Evolutionary conservation across 2,329 filamentous ascomycete genomes (phyloP).

Genomic region (Colletotrichum coccodes): DNA sequence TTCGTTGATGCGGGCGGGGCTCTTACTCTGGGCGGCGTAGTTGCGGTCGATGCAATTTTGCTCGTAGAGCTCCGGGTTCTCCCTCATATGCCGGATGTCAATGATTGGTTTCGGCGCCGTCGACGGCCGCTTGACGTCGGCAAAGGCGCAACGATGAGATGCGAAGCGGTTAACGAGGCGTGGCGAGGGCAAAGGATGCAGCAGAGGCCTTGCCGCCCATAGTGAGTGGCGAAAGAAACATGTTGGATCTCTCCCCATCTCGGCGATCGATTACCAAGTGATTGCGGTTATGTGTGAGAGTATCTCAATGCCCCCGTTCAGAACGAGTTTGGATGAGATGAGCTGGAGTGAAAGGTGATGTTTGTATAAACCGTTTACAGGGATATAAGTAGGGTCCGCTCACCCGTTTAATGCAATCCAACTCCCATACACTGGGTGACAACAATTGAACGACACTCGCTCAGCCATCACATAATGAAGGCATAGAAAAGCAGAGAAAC

Average conservation of each 20-base stretch:
- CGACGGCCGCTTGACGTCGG: slow-evolving; percentile 62
- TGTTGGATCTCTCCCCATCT: slow-evolving; percentile 15
- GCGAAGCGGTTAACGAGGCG: background rate
- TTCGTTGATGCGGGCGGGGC: slow-evolving; percentile 65
- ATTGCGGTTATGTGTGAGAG: background rate
- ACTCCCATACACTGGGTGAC: background rate
- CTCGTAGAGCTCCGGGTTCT: slow-evolving; percentile 82
- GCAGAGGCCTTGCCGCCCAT: background rate
- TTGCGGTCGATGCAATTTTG: slow-evolving; percentile 88
- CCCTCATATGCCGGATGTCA: slow-evolving; percentile 90
- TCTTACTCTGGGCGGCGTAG: slow-evolving; percentile 68
- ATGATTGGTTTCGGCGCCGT: slow-evolving; percentile 82
- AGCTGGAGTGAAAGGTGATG: background rate
- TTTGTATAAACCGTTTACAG: slow-evolving; percentile 14
- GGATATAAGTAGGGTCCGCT: background rate
- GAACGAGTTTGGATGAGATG: background rate
- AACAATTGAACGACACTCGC: background rate
- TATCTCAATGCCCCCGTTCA: background rate
- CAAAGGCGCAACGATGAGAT: slow-evolving; percentile 24
- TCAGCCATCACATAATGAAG: background rate
- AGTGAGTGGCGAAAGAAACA: background rate
- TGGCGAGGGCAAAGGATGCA: background rate
- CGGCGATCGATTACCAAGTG: background rate
- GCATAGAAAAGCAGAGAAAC: background rate
- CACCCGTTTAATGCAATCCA: slow-evolving; percentile 8